Conservation (phyloP, 1,284 basidiomycete species). For the Melampsora americana region DNA sequence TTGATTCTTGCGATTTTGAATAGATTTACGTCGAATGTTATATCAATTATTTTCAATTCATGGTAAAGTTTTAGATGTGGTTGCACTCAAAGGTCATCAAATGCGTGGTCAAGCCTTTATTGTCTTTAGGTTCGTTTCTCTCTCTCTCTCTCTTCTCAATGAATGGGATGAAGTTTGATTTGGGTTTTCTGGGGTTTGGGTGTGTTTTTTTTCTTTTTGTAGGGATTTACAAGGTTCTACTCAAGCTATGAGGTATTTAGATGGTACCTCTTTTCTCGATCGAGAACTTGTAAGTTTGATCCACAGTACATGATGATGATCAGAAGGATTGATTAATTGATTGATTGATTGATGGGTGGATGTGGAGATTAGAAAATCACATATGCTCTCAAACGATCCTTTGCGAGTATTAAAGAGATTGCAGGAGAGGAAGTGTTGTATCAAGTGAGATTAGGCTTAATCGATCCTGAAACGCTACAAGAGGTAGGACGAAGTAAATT, state of each 20-base stretch:
- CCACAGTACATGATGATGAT: too few species aligned
- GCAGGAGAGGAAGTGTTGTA: constrained; percentile 42
- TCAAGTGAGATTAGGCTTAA: constrained; percentile 43
- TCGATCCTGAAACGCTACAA: constrained; percentile 40
- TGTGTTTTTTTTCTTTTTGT: neutral
- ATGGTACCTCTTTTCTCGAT: constrained; percentile 39
- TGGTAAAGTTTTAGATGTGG: constrained; percentile 86
- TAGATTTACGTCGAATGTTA: constrained; percentile 76
- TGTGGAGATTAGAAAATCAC: constrained; percentile 32
- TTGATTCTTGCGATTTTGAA: neutral
- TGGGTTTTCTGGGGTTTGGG: neutral
- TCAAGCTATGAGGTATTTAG: constrained; percentile 42
- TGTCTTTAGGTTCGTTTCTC: constrained; percentile 80
- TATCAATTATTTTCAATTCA: constrained; percentile 88
- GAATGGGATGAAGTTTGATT: neutral
- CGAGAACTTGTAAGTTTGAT: constrained; percentile 37
- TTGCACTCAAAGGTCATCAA: constrained; percentile 80
- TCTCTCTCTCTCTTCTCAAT: neutral
- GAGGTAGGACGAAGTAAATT: constrained; percentile 25
- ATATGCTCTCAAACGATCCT: constrained; percentile 32
- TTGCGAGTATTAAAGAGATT: constrained; percentile 29
- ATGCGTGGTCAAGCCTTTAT: constrained; percentile 96
- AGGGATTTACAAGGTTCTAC: constrained; percentile 43
- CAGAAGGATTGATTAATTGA: too few species aligned
- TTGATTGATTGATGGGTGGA: neutral